Base-by-base conservation (phyloP, 441 rosid genomes). In the Biscutella auriculata region DNA sequence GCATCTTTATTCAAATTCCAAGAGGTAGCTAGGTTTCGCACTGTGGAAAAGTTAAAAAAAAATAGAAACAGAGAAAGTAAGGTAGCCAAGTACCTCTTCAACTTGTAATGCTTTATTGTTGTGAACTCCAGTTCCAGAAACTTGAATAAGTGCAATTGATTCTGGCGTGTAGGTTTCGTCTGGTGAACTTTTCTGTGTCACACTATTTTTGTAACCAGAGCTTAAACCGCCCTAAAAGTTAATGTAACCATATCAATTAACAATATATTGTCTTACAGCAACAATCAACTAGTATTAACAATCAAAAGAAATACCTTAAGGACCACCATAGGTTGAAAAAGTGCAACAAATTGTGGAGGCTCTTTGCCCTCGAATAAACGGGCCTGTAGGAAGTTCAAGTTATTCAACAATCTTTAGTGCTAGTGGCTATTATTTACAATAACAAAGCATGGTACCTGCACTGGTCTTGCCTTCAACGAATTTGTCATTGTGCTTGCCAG, bases 401-500 rank as follows among this genome's bases (percentile, higher is more conserved):
- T 44, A 43, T 14, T 9, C 47, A 59, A 52, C 43, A 51, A 44
- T 34, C 27, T 44, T 43, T 6, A 8, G 8, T 43, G 7, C 46
- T 34, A 13, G 34, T 58, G 46, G 39, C 34, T 52, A 25, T 46
- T 67, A n/a, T 58, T 57, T 40, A 62, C 41, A 46, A 46, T 21
- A 50, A 65, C 48, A 52, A 35, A 48, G 57, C 48, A 65, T 43
- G 63, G 53, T 79, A 93, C 99, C 97, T 81, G 95, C 70, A 84
- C 87, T 40, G 97, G 97, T 76, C 92, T 84, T 16, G 95, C 96
- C 75, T 90, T 95, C 39, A 95, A 77, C 8, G 95, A 84, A 82
- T 86, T 90, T 59, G 71, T 77, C 83, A 84, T 78, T 50, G 81
- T 78, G 72, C 70, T 83, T 32, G 95, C 95, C 77, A 95, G 65